A percentile compares a stretch with the other conserved stretches of the same genome.
Conservation (phyloP, 345 rosid species). For the Angophora floribunda region DNA sequence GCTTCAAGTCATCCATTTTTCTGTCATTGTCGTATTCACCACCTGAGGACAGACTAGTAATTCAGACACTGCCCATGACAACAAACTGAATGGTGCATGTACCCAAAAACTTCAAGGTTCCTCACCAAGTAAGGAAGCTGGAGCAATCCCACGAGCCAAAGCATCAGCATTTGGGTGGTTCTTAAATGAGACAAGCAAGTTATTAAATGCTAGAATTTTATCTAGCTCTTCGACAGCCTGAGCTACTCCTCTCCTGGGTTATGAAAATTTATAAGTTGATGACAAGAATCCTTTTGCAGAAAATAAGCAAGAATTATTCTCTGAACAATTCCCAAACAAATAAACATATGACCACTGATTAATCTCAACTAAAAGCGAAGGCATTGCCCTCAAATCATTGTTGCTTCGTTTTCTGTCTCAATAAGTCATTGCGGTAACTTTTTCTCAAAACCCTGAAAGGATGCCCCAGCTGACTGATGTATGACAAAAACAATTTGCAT, state of each 20-base stretch:
- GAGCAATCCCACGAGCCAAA: constrained; percentile 80
- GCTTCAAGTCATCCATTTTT: constrained; percentile 89
- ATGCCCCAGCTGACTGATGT: neutral
- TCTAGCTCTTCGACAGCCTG: constrained; percentile 74
- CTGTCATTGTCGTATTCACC: constrained; percentile 80
- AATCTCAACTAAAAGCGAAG: neutral
- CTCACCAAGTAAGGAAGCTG: constrained; percentile 72
- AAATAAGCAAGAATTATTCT: neutral
- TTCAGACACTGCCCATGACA: neutral
- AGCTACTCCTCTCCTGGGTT: constrained; percentile 18
- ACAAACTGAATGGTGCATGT: neutral
- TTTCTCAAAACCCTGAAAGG: neutral
- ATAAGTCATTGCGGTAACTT: neutral
- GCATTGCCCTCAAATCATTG: neutral
- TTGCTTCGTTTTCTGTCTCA: neutral
- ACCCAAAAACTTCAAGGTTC: neutral
- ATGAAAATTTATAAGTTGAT: neutral
- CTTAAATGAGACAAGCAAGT: constrained; percentile 54
- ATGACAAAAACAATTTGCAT: neutral
- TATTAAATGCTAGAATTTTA: constrained; percentile 67
- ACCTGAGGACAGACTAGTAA: constrained; percentile 25
- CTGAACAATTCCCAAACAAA: neutral
- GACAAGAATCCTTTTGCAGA: neutral
- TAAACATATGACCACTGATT: neutral
- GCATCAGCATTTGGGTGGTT: constrained; percentile 52